Base-by-base conservation (phyloP, 495 filamentous ascomycete genomes). In the Zalerion maritima region DNA sequence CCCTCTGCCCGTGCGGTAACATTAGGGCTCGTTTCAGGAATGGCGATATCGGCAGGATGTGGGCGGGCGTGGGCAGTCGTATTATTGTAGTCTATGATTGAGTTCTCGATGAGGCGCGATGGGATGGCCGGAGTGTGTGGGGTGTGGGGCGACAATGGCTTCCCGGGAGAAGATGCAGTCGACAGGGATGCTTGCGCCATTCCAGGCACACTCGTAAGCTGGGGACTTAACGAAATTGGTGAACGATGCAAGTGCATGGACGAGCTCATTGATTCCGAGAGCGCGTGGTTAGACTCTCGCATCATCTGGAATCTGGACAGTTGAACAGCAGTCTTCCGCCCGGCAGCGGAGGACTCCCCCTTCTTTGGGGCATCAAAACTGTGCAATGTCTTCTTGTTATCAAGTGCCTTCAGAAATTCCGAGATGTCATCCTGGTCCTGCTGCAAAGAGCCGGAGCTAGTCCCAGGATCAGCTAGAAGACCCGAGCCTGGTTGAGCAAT, bases 41-140 rank as follows among this genome's bases (percentile, higher is more conserved):
- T 45, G 18, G 50, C 54, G 6, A 57, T 54, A 41, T 72, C 64
- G 20, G 56, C 50, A n/a, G n/a, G n/a, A n/a, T n/a, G n/a, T n/a
- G n/a, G n/a, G n/a, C n/a, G n/a, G n/a, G n/a, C n/a, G n/a, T n/a
- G n/a, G n/a, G n/a, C n/a, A n/a, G n/a, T n/a, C n/a, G n/a, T n/a
- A n/a, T n/a, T n/a, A n/a, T 64, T 55, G 42, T 86, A 82, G 43
- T 83, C 77, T n/a, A 78, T 72, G 29, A 82, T 79, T 30, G 78
- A 84, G 42, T 83, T 78, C 38, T 84, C 84, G 47, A 82, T 91
- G 24, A 96, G 54, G n/a, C 87, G 71, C 12, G 84, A 93, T 19
- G 86, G 84, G 25, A 94, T 81, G 11, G 86, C 83, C 3, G 87
- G 86, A 4, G 83, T 93, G 42, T 94, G 87, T 6, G 87, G 87